A percentile compares a stretch with the other conserved stretches of the same genome.
phyloP scores from a whole-genome alignment of 148 eudicot genomes.

The Dysphania ambrosioides region DNA sequence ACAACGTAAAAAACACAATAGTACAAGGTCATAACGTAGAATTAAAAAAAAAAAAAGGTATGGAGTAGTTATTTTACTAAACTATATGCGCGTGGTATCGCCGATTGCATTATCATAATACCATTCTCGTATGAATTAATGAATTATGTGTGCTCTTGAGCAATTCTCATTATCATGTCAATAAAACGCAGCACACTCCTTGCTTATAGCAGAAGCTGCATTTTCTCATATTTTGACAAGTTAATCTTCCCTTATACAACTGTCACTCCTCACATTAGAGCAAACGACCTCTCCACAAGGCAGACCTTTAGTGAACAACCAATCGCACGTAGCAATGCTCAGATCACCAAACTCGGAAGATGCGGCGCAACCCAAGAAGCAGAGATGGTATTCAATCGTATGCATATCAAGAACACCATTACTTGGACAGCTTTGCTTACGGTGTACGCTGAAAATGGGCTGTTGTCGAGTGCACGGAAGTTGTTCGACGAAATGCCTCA shows the following conservation, averaged over 20 bases:
- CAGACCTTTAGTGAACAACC: slow-evolving; percentile 2
- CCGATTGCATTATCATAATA: too few species aligned
- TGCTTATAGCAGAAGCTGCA: not conserved
- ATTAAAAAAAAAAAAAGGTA: too few species aligned
- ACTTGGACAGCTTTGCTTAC: slow-evolving; percentile 59
- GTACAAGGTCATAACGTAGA: too few species aligned
- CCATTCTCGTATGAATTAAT: too few species aligned
- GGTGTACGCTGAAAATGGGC: slow-evolving; percentile 40
- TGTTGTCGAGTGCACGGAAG: slow-evolving; percentile 40
- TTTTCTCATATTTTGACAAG: not conserved
- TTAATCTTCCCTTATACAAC: not conserved
- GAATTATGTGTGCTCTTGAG: too few species aligned
- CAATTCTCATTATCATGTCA: slow-evolving; percentile 3
- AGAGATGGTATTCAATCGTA: slow-evolving; percentile 39
- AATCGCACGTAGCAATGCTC: slow-evolving; percentile 40
- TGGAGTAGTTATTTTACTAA: too few species aligned
- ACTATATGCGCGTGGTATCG: too few species aligned
- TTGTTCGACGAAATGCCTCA: slow-evolving; percentile 62
- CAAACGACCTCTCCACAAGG: not conserved
- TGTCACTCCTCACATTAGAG: not conserved
- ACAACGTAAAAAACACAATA: too few species aligned
- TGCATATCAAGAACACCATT: slow-evolving; percentile 40
- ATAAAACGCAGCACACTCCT: not conserved
- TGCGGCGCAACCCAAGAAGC: slow-evolving; percentile 44
- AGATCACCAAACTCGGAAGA: slow-evolving; percentile 48